Evolutionary conservation across 345 rosid genomes (phyloP).

Genomic region (Citrus glauca): DNA sequence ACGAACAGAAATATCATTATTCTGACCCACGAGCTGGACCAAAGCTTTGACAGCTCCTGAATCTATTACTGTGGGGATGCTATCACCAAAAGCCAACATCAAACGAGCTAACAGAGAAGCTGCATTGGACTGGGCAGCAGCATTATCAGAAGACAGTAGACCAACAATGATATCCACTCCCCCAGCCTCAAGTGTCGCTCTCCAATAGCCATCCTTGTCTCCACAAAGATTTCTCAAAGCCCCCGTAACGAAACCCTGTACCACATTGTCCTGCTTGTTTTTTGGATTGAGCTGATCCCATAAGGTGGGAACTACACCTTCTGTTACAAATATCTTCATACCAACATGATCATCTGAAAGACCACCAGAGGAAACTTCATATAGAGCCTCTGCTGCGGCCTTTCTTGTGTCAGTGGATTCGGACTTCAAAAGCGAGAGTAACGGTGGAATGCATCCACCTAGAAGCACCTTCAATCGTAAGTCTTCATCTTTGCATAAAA

Average conservation of each 20-base stretch:
- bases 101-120: constrained; percentile 87
- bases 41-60: constrained; percentile 71
- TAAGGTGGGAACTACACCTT: constrained; percentile 74
- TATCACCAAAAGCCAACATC: constrained; percentile 58
- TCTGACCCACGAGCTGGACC: constrained; percentile 54
- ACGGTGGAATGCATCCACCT: constrained; percentile 90
- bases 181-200: constrained; percentile 62
- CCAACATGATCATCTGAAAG: constrained; percentile 81
- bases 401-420: constrained; percentile 64
- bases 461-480: constrained; percentile 74
- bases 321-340: constrained; percentile 78
- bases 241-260: constrained; percentile 78
- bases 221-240: constrained; percentile 88
- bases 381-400: constrained; percentile 79
- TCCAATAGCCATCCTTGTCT: constrained; percentile 73
- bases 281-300: constrained; percentile 72
- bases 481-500: constrained; percentile 72
- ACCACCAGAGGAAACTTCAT: constrained; percentile 78
- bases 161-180: constrained; percentile 67
- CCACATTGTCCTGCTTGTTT: constrained; percentile 63
- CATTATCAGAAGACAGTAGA: constrained; percentile 73
- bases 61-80: constrained; percentile 61
- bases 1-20: constrained; percentile 54
- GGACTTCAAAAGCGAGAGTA: constrained; percentile 76
- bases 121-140: constrained; percentile 73